Percentiles rank a stretch among this genome's conserved stretches.
These are phyloP conservation scores for Mixia osmundae DNA, from an alignment of 1,284 basidiomycete species.

Conservation along the genomic window DNA sequence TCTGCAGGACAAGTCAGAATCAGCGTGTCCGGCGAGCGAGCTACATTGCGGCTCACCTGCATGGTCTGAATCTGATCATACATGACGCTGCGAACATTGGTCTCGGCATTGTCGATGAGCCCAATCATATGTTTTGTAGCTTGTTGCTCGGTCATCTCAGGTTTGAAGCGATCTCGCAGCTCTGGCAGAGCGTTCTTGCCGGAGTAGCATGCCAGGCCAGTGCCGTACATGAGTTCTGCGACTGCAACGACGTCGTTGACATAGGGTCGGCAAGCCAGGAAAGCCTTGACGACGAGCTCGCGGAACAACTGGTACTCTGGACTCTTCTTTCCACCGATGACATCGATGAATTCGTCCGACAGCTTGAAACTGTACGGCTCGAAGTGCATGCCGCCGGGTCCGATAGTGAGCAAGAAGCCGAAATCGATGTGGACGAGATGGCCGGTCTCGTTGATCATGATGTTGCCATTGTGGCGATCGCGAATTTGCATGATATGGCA, in stretches of 20 bases:
- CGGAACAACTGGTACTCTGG: slow-evolving; percentile 87
- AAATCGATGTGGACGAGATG: slow-evolving; percentile 95
- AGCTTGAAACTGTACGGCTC: slow-evolving; percentile 95
- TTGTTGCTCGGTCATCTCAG: slow-evolving; percentile 59
- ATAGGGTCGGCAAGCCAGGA: slow-evolving; percentile 78
- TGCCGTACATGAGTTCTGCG: slow-evolving; percentile 81
- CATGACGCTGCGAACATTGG: slow-evolving; percentile 70
- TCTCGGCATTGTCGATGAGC: slow-evolving; percentile 72
- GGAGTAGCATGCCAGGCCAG: slow-evolving; percentile 86
- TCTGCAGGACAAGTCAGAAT: too few species aligned
- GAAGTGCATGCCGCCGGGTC: slow-evolving; percentile 62
- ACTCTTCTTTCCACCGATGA: slow-evolving; percentile 87
- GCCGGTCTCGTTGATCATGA: slow-evolving; percentile 94
- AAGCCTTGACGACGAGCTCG: slow-evolving; percentile 82
- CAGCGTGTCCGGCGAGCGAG: too few species aligned
- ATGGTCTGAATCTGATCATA: slow-evolving; percentile 61
- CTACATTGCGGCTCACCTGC: too few species aligned
- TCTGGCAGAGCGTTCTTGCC: slow-evolving; percentile 75
- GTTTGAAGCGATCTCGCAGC: slow-evolving; percentile 63
- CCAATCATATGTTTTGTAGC: slow-evolving; percentile 82
- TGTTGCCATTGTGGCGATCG: slow-evolving; percentile 94
- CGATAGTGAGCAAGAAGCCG: slow-evolving; percentile 94
- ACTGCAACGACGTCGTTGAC: slow-evolving; percentile 70
- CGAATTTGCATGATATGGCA: slow-evolving; percentile 96
- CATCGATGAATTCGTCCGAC: slow-evolving; percentile 85